Evolutionary conservation across 2,329 filamentous ascomycete genomes (phyloP).

Genomic region (Amylocarpus encephaloides): DNA sequence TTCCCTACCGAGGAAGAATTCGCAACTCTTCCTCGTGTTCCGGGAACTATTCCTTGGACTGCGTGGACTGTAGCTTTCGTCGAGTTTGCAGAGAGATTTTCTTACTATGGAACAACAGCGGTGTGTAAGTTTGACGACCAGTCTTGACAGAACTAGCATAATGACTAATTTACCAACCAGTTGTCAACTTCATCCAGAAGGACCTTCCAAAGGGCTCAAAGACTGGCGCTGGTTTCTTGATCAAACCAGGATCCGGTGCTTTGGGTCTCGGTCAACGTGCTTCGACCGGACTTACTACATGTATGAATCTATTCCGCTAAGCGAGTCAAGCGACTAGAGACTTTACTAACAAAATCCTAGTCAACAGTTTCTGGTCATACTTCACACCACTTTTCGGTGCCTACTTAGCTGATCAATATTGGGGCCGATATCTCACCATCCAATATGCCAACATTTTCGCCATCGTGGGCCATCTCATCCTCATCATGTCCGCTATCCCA

Average conservation of each 20-base stretch:
- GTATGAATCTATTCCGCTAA: conserved; percentile 27
- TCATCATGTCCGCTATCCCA: conserved; percentile 39
- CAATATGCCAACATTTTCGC: conserved; percentile 39
- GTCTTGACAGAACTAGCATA: background rate
- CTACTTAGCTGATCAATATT: conserved; percentile 49
- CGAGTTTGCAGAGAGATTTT: conserved; percentile 58
- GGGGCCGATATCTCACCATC: conserved; percentile 55
- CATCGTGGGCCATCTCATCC: conserved; percentile 46
- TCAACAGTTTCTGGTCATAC: conserved; percentile 34
- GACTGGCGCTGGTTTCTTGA: conserved; percentile 37
- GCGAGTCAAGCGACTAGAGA: background rate
- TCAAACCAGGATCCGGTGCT: conserved; percentile 31
- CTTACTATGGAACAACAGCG: conserved; percentile 56
- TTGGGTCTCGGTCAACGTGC: conserved; percentile 42
- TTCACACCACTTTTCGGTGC: conserved; percentile 43
- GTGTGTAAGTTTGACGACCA: conserved; percentile 43
- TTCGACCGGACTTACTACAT: conserved; percentile 43
- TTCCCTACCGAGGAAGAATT: conserved; percentile 55
- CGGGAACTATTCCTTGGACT: conserved; percentile 36
- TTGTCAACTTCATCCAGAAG: conserved; percentile 45
- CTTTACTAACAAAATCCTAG: background rate
- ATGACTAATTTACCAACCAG: conserved; percentile 21
- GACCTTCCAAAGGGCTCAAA: conserved; percentile 36
- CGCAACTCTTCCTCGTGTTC: conserved; percentile 52
- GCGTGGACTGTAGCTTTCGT: conserved; percentile 49